Conservation (phyloP, 805 yeast genomes). For the Candida verbasci region DNA sequence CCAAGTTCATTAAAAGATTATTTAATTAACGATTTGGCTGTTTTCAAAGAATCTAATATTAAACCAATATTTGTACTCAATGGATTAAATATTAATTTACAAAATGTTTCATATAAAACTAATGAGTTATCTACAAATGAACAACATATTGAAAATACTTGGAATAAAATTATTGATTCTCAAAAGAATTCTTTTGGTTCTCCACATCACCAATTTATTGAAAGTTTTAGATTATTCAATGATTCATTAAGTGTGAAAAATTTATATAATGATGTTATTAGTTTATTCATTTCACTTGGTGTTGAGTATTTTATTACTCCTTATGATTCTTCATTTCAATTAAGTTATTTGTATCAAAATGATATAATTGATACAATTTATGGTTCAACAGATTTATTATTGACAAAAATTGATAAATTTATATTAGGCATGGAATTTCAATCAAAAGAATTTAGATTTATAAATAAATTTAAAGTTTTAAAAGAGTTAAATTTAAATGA, state of each 20-base stretch:
- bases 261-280: constrained; percentile 52
- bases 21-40: constrained; percentile 58
- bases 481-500: constrained; percentile 56
- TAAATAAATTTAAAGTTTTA: constrained; percentile 56
- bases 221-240: constrained; percentile 50
- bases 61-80: constrained; percentile 78
- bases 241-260: constrained; percentile 48
- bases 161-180: constrained; percentile 25
- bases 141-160: constrained; percentile 36
- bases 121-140: constrained; percentile 36
- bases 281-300: constrained; percentile 49
- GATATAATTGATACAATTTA: constrained; percentile 67
- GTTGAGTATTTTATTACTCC: constrained; percentile 78
- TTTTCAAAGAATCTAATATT: constrained; percentile 56
- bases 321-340: constrained; percentile 72
- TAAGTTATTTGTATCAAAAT: constrained; percentile 61
- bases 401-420: constrained; percentile 63
- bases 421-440: constrained; percentile 68
- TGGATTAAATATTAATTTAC: constrained; percentile 51
- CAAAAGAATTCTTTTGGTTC: constrained; percentile 4
- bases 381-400: constrained; percentile 78
- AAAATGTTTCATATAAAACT: constrained; percentile 26
- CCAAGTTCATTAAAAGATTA: constrained; percentile 57
- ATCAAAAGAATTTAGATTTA: constrained; percentile 59
- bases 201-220: constrained; percentile 22